Base-by-base conservation (phyloP, 2,329 filamentous ascomycete genomes). In the Aspergillus caelatus region DNA sequence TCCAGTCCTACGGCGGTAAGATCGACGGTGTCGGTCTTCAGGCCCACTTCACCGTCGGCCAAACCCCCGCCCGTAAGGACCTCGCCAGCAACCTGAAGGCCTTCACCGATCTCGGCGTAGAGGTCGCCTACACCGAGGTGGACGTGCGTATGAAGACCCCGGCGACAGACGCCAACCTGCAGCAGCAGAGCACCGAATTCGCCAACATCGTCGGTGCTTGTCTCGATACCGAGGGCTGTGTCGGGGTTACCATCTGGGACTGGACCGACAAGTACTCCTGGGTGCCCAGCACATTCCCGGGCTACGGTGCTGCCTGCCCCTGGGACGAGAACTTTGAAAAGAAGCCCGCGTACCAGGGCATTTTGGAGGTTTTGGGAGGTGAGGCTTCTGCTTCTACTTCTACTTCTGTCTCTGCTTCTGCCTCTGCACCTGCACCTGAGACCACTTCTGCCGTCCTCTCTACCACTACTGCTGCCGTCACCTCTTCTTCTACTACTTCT, bases 21-120 rank as follows among this genome's bases (percentile, higher is more conserved):
- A 83, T 84, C 67, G 80, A 84, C 62, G 83, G 82, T 30, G 77
- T 84, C 0, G 82, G 83, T 11, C 72, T 84, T 8, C 81, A 85
- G 59, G 65, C 60, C 9, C 73, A 75, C 57, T 72, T 75, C 41
- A 80, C 78, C 36, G 78, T 80, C 4, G 81, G 81, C 64, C 68
- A 72, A 5, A 78, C 80, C 0, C 82, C 82, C 0, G 73, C 72
- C 57, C 72, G 76, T 62, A 74, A 75, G 11, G 75, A 77, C 12
- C 76, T 82, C 48, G 68, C 74, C 21, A 73, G 71, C 7, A 76
- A 78, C 26, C 78, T 83, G 68, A 68, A 73, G 28, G 72, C 74
- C 0, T 77, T 80, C 62, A 70, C 71, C 4, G 67, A 72, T 3
- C 78, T 84, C 10, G 67, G 76, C 0, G 74, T 88, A 7, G 73